A percentile compares a stretch with the other conserved stretches of the same genome.
phyloP scores from a whole-genome alignment of 2,329 filamentous ascomycete genomes.

The Magnaporthiopsis incrustans region DNA sequence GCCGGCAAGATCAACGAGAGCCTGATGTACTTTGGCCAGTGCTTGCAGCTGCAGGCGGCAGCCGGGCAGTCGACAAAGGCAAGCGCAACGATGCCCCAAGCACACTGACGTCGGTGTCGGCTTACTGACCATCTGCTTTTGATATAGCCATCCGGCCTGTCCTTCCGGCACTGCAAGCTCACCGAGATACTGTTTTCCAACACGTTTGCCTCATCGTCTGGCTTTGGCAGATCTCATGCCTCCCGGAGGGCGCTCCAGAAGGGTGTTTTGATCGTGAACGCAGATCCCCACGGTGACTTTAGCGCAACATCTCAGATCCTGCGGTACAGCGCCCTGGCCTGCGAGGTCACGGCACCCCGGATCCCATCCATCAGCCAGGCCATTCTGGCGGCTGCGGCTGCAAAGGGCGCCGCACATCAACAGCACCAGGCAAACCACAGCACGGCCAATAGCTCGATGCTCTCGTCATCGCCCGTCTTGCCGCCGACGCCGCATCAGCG shows the following conservation, averaged over 20 bases:
- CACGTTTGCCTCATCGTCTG: conserved; percentile 59
- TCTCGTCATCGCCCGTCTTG: conserved; percentile 6
- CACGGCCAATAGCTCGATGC: conserved; percentile 2
- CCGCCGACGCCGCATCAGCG: conserved; percentile 24
- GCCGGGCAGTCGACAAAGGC: conserved; percentile 67
- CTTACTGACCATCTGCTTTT: background rate
- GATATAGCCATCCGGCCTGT: conserved; percentile 30
- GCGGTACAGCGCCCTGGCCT: conserved; percentile 84
- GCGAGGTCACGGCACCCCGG: conserved; percentile 86
- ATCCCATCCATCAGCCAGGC: conserved; percentile 75
- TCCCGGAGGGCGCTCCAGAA: conserved; percentile 66
- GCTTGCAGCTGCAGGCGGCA: conserved; percentile 89
- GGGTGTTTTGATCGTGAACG: conserved; percentile 92
- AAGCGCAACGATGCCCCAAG: conserved; percentile 12
- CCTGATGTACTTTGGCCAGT: conserved; percentile 96
- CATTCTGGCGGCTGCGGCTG: conserved; percentile 39
- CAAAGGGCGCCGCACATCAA: conserved; percentile 8
- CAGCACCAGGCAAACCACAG: background rate
- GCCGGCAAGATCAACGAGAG: conserved; percentile 98
- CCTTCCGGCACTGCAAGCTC: conserved; percentile 77
- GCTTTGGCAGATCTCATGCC: conserved; percentile 32
- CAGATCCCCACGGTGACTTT: conserved; percentile 86
- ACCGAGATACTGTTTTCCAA: conserved; percentile 84
- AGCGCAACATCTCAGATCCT: conserved; percentile 96
- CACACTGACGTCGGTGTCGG: conserved; percentile 7